A percentile compares a stretch with the other conserved stretches of the same genome.
These are phyloP conservation scores for Wallacemonas sp. DNA, from an alignment of 208 protist species.

Conservation along the genomic window DNA sequence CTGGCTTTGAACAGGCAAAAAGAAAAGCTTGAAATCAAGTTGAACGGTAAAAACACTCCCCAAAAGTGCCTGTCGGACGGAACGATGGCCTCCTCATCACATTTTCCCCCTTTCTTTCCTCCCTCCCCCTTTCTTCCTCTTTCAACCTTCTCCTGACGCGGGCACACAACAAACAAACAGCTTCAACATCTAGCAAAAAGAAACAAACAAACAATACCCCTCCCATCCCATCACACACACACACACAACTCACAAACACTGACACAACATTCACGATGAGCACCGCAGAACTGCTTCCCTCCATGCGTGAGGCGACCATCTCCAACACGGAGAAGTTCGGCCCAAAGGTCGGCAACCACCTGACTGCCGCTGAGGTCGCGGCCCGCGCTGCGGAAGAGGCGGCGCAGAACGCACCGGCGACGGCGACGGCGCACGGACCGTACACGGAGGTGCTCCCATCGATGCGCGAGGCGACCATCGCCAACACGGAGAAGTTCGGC, in stretches of 20 bases:
- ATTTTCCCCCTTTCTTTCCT: no score
- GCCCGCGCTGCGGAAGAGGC: conserved; percentile 6
- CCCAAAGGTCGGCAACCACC: conserved; percentile 17
- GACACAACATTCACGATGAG: background rate
- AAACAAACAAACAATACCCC: background rate
- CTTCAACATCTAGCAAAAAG: no score
- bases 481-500: conserved; percentile 17
- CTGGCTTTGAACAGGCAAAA: no score
- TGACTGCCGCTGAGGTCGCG: conserved; percentile 10
- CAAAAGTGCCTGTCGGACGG: no score
- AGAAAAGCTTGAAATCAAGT: no score
- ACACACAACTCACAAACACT: background rate
- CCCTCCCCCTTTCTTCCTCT: no score
- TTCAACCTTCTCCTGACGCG: no score
- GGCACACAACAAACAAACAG: no score
- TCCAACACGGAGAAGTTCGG: conserved; percentile 21
- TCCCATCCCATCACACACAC: background rate
- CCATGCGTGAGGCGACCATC: conserved; percentile 22
- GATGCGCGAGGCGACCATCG: conserved; percentile 20
- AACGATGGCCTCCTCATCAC: no score
- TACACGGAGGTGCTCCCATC: conserved; percentile 8
- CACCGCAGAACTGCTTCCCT: conserved; percentile 8
- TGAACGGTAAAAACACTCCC: no score
- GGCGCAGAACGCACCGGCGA: background rate
- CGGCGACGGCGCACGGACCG: background rate